Percentiles rank a stretch among this genome's conserved stretches.
phyloP scores from a whole-genome alignment of 2,329 filamentous ascomycete species.

The Zelopaecilomyces penicillatus region DNA sequence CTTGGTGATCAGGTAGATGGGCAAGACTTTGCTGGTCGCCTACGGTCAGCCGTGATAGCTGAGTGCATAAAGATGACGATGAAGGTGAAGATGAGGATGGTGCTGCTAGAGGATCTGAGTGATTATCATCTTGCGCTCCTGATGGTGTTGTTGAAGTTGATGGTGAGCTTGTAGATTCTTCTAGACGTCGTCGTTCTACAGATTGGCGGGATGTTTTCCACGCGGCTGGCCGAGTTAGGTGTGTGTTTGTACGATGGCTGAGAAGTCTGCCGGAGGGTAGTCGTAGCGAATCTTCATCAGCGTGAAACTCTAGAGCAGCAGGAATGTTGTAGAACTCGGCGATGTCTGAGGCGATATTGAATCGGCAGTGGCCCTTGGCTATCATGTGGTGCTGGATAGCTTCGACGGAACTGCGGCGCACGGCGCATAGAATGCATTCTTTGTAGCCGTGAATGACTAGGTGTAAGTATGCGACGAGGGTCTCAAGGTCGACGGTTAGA shows the following conservation, averaged over 20 bases:
- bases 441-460: slow-evolving; percentile 40
- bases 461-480: slow-evolving; percentile 39
- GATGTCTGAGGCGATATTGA: slow-evolving; percentile 32
- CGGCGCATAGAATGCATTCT: slow-evolving; percentile 44
- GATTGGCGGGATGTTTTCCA: neutral
- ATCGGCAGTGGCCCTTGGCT: slow-evolving; percentile 39
- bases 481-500: slow-evolving; percentile 36
- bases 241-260: slow-evolving; percentile 13
- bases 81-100: no score
- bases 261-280: slow-evolving; percentile 29
- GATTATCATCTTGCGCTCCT: neutral
- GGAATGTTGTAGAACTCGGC: slow-evolving; percentile 33
- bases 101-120: no score
- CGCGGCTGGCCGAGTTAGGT: neutral
- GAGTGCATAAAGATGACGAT: neutral
- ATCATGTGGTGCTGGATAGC: slow-evolving; percentile 44
- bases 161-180: neutral
- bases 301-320: slow-evolving; percentile 1
- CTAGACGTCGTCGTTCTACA: neutral
- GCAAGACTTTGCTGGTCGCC: slow-evolving; percentile 13
- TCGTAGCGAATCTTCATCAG: slow-evolving; percentile 17
- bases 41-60: slow-evolving; percentile 9
- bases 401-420: slow-evolving; percentile 30
- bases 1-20: slow-evolving; percentile 12
- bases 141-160: neutral